phyloP scores from a whole-genome alignment of 768 basidiomycete species.

The Glaciozyma antarctica region DNA sequence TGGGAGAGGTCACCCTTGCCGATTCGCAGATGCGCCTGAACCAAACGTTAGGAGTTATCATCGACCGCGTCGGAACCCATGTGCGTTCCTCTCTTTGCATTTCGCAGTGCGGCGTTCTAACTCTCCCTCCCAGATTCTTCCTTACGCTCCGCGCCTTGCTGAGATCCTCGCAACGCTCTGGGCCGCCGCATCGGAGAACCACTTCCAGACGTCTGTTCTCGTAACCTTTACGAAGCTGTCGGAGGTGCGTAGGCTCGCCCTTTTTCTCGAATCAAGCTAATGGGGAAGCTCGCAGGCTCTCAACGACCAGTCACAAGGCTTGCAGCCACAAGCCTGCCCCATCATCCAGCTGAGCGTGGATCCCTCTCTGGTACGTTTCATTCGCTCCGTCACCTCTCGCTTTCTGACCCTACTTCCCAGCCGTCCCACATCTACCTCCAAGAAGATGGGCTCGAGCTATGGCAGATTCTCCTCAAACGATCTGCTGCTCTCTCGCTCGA shows the following conservation, averaged over 20 bases:
- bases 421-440: conserved; percentile 47
- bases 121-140: conserved; percentile 50
- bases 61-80: conserved; percentile 46
- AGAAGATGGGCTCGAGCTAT: conserved; percentile 65
- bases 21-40: conserved; percentile 72
- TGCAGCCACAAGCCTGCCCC: conserved; percentile 53
- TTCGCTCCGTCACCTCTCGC: background rate
- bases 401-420: background rate
- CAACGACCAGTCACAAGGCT: conserved; percentile 51
- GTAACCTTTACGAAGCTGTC: conserved; percentile 61
- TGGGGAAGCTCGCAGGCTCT: conserved; percentile 48
- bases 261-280: background rate
- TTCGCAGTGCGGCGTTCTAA: background rate
- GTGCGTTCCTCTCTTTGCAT: conserved; percentile 35
- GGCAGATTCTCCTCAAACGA: conserved; percentile 43
- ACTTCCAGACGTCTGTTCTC: conserved; percentile 48
- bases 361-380: conserved; percentile 45
- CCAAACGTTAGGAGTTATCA: conserved; percentile 57
- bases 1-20: conserved; percentile 61
- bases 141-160: conserved; percentile 54
- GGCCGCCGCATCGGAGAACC: conserved; percentile 40
- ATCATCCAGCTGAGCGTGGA: conserved; percentile 58
- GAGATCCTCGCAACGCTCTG: conserved; percentile 63
- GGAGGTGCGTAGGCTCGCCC: conserved; percentile 44
- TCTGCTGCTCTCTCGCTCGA: conserved; percentile 43